Evolutionary conservation across 495 filamentous ascomycete species (phyloP).

Genomic region (Hypoxylon trugodes): DNA sequence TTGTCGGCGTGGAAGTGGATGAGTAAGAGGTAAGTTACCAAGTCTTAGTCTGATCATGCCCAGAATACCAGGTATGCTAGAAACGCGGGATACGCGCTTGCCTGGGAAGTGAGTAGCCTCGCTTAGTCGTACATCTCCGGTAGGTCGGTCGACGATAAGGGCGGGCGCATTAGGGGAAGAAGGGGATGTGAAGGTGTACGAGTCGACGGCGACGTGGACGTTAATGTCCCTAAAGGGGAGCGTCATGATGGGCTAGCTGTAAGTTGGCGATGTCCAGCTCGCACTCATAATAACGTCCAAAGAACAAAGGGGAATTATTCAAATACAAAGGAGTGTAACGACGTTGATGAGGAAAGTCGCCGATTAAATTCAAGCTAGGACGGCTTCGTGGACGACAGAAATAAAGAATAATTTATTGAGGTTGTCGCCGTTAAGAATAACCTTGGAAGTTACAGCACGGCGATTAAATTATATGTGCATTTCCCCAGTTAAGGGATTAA

Average conservation of each 20-base stretch:
- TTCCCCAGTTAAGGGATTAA: slow-evolving; percentile 27
- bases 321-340: no score
- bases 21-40: slow-evolving; percentile 62
- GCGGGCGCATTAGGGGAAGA: slow-evolving; percentile 89
- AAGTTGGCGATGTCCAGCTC: slow-evolving; percentile 24
- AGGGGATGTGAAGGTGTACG: slow-evolving; percentile 96
- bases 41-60: slow-evolving; percentile 90
- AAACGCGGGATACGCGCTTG: slow-evolving; percentile 77
- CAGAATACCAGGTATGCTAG: slow-evolving; percentile 90
- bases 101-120: slow-evolving; percentile 76
- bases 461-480: no score
- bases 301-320: slow-evolving; percentile 21
- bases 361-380: no score
- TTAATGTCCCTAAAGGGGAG: slow-evolving; percentile 97
- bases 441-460: no score
- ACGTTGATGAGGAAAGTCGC: no score
- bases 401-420: no score
- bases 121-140: slow-evolving; percentile 87
- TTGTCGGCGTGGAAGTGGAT: background rate
- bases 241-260: slow-evolving; percentile 51
- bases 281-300: slow-evolving; percentile 32
- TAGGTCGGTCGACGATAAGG: slow-evolving; percentile 87
- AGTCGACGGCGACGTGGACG: slow-evolving; percentile 85
- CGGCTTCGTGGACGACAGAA: no score
- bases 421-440: no score